Percentiles rank a stretch among this genome's conserved stretches.
Conservation (phyloP, 352 stramenopile species). For the Thalassiosira hispida region DNA sequence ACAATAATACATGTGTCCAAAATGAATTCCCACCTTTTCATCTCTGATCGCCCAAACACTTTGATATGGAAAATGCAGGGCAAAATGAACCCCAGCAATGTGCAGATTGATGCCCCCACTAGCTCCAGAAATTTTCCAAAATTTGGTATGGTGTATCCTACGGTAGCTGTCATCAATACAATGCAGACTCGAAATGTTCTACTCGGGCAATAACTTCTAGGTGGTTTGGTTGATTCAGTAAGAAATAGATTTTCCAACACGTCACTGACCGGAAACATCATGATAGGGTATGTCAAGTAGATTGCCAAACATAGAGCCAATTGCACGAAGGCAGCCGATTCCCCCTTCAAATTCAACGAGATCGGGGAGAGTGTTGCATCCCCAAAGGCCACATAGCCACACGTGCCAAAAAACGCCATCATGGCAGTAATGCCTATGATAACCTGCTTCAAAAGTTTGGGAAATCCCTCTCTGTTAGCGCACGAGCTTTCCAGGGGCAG, state of each 20-base stretch:
- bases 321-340: constrained; percentile 87
- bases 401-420: constrained; percentile 89
- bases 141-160: constrained; percentile 88
- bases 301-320: constrained; percentile 88
- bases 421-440: constrained; percentile 89
- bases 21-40: constrained; percentile 46
- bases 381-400: constrained; percentile 89
- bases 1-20: constrained; percentile 62
- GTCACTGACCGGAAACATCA: constrained; percentile 89
- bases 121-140: constrained; percentile 92
- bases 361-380: constrained; percentile 88
- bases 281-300: constrained; percentile 92
- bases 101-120: constrained; percentile 91
- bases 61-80: constrained; percentile 88
- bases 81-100: constrained; percentile 89
- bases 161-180: constrained; percentile 86
- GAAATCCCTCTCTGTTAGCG: constrained; percentile 86
- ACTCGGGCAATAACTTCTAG: constrained; percentile 25
- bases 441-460: constrained; percentile 81
- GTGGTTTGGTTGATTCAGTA: constrained; percentile 39
- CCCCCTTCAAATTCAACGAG: constrained; percentile 88
- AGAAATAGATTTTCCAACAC: constrained; percentile 36
- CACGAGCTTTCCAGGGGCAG: constrained; percentile 90
- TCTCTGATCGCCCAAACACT: constrained; percentile 72
- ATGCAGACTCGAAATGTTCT: constrained; percentile 72